Conservation (phyloP, 148 eudicot genomes). For the Tetragonia tetragonoides region DNA sequence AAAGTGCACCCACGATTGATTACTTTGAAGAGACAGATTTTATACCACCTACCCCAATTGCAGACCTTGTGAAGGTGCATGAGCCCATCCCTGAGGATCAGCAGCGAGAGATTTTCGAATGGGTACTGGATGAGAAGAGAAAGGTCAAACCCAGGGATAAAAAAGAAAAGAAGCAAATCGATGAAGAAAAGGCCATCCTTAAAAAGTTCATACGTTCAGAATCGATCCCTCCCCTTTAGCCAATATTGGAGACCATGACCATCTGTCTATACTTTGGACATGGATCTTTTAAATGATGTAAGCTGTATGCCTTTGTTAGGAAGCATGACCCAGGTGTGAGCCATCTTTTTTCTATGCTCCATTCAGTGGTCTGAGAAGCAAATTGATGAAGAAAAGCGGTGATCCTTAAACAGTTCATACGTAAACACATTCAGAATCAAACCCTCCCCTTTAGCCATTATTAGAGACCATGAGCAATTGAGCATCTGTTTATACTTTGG, state of each 20-base stretch:
- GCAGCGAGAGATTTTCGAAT: constrained; percentile 65
- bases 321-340: constrained; percentile 14
- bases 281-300: neutral
- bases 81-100: constrained; percentile 60
- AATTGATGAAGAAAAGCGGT: neutral
- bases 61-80: constrained; percentile 44
- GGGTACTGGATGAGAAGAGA: constrained; percentile 75
- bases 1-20: constrained; percentile 14
- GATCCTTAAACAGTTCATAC: no score
- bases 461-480: no score
- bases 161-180: constrained; percentile 54
- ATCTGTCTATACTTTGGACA: neutral
- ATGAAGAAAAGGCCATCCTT: constrained; percentile 66
- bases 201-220: constrained; percentile 54
- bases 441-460: no score
- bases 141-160: constrained; percentile 45
- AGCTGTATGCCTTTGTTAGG: constrained; percentile 1
- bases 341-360: constrained; percentile 12
- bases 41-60: constrained; percentile 32
- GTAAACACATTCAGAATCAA: no score
- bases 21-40: constrained; percentile 37
- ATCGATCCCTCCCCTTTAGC: constrained; percentile 38
- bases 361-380: neutral
- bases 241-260: neutral
- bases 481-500: neutral